Base-by-base conservation (phyloP, 768 basidiomycete species). In the Guyanaporus albipodus region DNA sequence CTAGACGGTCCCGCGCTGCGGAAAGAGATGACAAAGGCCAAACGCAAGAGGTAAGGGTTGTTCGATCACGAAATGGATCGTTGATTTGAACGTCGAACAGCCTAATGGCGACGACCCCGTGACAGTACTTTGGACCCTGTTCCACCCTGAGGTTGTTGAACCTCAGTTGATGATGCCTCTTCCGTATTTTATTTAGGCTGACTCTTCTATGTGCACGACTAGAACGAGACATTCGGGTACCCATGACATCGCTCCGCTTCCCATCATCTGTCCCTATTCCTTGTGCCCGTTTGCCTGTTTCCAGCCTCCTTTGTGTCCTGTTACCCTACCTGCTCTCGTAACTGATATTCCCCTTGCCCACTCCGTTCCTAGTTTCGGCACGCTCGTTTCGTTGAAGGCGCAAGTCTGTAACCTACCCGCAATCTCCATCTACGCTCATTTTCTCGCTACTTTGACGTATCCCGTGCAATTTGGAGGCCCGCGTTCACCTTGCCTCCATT, bases 11-110 rank as follows among this genome's bases (percentile, higher is more conserved):
- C 92, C 21, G 94, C 93, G 23, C 70, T 97, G 56, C 87, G 92
- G 56, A 97, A 97, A 69, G 94, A 97, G 68, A 96, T 97, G 93
- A 94, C 91, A 33, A 96, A 96, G 70, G 91, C 91, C 42, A 96
- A 95, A 71, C 88, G 94, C 77, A 96, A 96, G 78, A 95, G 91
- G 91, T 89, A 50, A 53, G 57, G 19, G 22, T 21, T 2, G 3
- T 14, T 26, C 12, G 22, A 15, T 39, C 18, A 26, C 18, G 4
- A 18, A 29, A 24, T 50, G 9, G 10, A 27, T 8, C 18, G 22
- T 40, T 21, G 12, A 18, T 38, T 29, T 53, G 21, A 57, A 42
- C 26, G 10, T 31, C 33, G 44, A n/a, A n/a, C 28, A 66, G 64
- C 43, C 48, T 68, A 24, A 68, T 68, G 66, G 59, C 64, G 29